Percentiles rank a stretch among this genome's conserved stretches.
Conservation (phyloP, 2,329 filamentous ascomycete species). For the Fusarium sp. region DNA sequence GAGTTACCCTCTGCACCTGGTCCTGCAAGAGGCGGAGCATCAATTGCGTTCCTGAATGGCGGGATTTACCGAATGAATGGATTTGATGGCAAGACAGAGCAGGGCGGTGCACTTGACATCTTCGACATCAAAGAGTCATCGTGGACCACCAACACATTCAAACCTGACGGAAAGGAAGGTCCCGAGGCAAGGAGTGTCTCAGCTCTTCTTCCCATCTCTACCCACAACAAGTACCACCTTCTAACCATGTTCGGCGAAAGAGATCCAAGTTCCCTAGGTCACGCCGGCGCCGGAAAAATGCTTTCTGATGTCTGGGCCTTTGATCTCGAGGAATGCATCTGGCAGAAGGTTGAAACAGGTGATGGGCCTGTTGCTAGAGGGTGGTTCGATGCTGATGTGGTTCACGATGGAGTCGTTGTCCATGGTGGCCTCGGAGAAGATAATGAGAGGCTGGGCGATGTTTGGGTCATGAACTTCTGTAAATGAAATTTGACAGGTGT, state of each 20-base stretch:
- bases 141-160: not conserved
- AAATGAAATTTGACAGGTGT: not conserved
- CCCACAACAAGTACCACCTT: not conserved
- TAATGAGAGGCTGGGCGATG: not conserved
- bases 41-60: not conserved
- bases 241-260: constrained; percentile 4
- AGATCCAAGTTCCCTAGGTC: not conserved
- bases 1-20: not conserved
- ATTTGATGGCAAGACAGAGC: not conserved
- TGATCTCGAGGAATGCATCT: fast-evolving
- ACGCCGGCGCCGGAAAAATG: constrained; percentile 11
- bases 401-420: not conserved
- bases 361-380: not conserved
- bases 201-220: not conserved
- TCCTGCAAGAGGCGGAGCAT: not conserved
- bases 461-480: not conserved
- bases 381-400: constrained; percentile 3
- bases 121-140: fast-evolving
- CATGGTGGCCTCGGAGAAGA: constrained; percentile 4
- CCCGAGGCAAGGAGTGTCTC: constrained; percentile 10
- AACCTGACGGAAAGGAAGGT: not conserved
- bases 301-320: not conserved
- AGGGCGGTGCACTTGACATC: not conserved
- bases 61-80: constrained; percentile 2
- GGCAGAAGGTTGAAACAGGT: not conserved